Evolutionary conservation across 2,329 filamentous ascomycete genomes (phyloP).

Genomic region (Leptodontidium sp.): DNA sequence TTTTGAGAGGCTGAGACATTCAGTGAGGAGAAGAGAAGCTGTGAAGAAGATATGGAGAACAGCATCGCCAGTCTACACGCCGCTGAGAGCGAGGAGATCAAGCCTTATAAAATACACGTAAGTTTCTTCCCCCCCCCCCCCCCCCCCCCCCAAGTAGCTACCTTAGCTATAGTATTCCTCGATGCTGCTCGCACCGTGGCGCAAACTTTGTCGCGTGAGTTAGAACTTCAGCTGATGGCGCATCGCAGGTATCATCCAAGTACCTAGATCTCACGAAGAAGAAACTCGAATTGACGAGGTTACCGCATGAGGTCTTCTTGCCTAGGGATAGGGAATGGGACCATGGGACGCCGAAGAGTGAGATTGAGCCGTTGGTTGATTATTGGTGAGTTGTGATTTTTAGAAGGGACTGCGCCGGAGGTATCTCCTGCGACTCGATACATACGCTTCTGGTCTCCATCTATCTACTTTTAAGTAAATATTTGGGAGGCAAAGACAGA

Average conservation of each 20-base stretch:
- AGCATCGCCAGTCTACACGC: slow-evolving; percentile 23
- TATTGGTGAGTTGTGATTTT: slow-evolving; percentile 59
- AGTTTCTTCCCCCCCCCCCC: slow-evolving; percentile 44
- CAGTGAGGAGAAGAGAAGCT: background rate
- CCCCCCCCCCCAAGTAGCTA: background rate
- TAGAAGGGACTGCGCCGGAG: background rate
- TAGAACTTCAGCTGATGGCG: slow-evolving; percentile 24
- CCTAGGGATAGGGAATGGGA: slow-evolving; percentile 61
- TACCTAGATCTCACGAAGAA: slow-evolving; percentile 73
- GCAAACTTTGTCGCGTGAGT: background rate
- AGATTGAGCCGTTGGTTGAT: slow-evolving; percentile 70
- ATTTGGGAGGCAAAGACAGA: background rate
- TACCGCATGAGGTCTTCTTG: slow-evolving; percentile 65
- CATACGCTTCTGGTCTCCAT: background rate
- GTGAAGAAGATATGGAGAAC: slow-evolving; percentile 17
- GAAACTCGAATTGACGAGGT: slow-evolving; percentile 71
- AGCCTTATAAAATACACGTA: slow-evolving; percentile 65
- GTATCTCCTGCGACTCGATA: background rate
- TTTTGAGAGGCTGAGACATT: background rate
- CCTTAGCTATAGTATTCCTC: slow-evolving; percentile 56
- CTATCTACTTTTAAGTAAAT: background rate
- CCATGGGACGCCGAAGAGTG: slow-evolving; percentile 61
- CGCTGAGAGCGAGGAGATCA: slow-evolving; percentile 50
- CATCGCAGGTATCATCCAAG: slow-evolving; percentile 65
- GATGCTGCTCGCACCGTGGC: slow-evolving; percentile 49